Evolutionary conservation across 441 rosid genomes (phyloP), one percentile per base, ranked within the genome.

Genomic region (Gossypium aridum): DNA sequence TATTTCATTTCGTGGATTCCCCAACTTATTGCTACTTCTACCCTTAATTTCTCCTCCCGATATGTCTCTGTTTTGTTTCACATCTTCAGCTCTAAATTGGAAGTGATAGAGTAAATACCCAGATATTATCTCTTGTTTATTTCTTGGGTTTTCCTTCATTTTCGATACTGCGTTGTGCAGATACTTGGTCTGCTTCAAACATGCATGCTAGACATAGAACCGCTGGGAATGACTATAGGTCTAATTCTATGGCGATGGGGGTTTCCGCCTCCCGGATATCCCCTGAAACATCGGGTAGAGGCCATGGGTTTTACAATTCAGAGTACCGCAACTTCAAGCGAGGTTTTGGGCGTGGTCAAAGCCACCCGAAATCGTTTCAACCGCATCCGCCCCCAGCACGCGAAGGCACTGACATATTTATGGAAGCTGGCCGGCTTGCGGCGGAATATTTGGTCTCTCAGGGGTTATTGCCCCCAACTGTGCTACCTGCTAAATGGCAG

Each of bases 371-470:
- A 70, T 73, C 92, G 22, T 90, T 82, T 78, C 97, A 83, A 45
- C 86, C 86, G 53, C 87, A 92, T 43, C 86, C 87, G 20, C 78
- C 87, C 0, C 81, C 83, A 3, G 90, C 85, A 10, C 90, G 84
- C 6, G 85, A 84, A 79, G 81, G 84, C 3, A 83, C 82, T 6
- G 90, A 86, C 63, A 75, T 93, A 63, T 84, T 93, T 80, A 84
- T 93, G 91, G 94, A 93, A 83, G 99, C 98, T 4, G 98, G 99
- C 53, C 89, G 93, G 73, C 91, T 96, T 72, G 99, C 98, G 0
- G 89, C 92, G 1, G 98, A 96, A 83, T 93, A 93, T 78, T 87
- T 96, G 81, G 97, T 90, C 71, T 90, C 96, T 79, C 91, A 88
- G 81, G 97, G 97, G 43, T 76, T 88, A 67, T 70, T 92, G 56